Conservation (phyloP, 352 stramenopile species). For the Phytophthora foliorum region DNA sequence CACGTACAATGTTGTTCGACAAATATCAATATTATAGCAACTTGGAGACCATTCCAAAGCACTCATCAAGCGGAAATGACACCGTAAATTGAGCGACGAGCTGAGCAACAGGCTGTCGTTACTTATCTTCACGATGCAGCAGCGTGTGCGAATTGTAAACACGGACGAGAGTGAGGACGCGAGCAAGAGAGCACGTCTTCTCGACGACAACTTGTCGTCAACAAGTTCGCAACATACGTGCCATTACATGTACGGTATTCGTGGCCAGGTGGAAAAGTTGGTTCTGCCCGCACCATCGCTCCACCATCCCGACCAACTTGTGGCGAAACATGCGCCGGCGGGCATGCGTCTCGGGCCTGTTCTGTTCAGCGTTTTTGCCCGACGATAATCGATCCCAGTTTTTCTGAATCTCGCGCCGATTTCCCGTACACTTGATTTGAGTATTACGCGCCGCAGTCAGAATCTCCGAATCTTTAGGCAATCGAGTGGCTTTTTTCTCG, state of each 20-base stretch:
- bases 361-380: not conserved
- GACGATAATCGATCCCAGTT: not conserved
- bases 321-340: too few relatives aligned
- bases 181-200: not conserved
- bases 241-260: not conserved
- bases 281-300: too few relatives aligned
- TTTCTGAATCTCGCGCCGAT: not conserved
- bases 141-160: not conserved
- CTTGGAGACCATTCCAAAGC: not conserved
- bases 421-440: not conserved
- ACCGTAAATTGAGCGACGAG: not conserved
- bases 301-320: too few relatives aligned
- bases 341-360: too few relatives aligned
- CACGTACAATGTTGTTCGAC: too few relatives aligned
- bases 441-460: not conserved
- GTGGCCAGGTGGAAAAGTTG: too few relatives aligned
- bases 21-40: too few relatives aligned
- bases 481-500: not conserved
- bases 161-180: not conserved
- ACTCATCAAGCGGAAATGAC: not conserved
- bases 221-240: not conserved
- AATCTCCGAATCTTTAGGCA: conserved; percentile 1
- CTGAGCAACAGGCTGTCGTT: not conserved
- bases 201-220: not conserved
- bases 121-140: not conserved